A percentile compares a stretch with the other conserved stretches of the same genome.
phyloP scores from a whole-genome alignment of 805 yeast species.

The Metschnikowia picachoensis region DNA sequence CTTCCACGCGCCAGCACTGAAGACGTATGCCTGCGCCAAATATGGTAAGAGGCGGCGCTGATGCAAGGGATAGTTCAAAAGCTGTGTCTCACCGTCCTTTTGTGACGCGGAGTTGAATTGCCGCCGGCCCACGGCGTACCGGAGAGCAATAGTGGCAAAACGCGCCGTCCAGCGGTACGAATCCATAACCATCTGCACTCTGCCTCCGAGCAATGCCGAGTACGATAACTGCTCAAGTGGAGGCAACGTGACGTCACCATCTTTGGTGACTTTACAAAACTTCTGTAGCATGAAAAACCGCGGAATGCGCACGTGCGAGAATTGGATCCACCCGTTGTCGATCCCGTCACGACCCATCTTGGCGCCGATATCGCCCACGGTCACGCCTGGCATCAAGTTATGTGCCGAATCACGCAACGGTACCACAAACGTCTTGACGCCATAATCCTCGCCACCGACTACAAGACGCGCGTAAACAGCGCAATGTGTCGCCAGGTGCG shows the following conservation, averaged over 20 bases:
- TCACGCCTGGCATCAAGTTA: conserved; percentile 20
- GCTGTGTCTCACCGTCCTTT: conserved; percentile 21
- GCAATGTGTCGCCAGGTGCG: conserved; percentile 21
- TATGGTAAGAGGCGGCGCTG: conserved; percentile 19
- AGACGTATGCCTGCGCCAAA: conserved; percentile 21
- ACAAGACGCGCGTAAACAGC: conserved; percentile 19
- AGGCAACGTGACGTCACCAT: conserved; percentile 19
- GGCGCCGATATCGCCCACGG: conserved; percentile 22
- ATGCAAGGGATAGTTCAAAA: conserved; percentile 22
- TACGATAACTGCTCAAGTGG: conserved; percentile 21
- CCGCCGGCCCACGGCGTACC: conserved; percentile 21
- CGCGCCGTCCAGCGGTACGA: conserved; percentile 20
- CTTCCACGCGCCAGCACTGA: conserved; percentile 18
- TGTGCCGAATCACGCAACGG: conserved; percentile 20
- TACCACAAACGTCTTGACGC: conserved; percentile 22
- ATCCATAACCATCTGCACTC: conserved; percentile 21
- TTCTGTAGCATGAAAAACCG: conserved; percentile 22
- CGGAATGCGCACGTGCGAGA: conserved; percentile 20
- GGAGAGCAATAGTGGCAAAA: conserved; percentile 18
- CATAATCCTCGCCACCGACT: conserved; percentile 21
- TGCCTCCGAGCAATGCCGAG: conserved; percentile 20
- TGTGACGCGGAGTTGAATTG: conserved; percentile 21
- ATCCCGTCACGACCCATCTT: conserved; percentile 24
- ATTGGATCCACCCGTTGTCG: conserved; percentile 24
- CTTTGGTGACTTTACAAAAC: conserved; percentile 17